Conservation (phyloP, 2,329 filamentous ascomycete species). For the Penicillium sp. region DNA sequence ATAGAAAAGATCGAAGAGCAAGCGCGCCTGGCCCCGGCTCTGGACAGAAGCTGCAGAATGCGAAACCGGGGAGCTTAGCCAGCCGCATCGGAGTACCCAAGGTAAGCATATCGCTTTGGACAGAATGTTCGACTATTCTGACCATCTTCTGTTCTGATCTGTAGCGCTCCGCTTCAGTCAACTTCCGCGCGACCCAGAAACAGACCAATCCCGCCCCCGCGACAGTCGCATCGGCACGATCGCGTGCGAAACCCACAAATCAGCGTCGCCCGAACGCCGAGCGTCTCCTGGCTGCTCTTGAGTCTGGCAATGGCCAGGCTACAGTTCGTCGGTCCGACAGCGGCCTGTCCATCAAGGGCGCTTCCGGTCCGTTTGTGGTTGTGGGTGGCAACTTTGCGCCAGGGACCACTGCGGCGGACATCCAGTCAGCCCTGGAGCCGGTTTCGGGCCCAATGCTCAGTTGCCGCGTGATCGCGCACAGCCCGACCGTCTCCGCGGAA, state of each 20-base stretch:
- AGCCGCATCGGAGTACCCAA: conserved; percentile 61
- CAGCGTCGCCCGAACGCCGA: conserved; percentile 36
- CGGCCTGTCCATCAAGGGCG: conserved; percentile 56
- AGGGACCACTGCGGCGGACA: conserved; percentile 64
- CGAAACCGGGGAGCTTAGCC: conserved; percentile 52
- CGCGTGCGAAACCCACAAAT: conserved; percentile 28
- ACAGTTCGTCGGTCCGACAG: conserved; percentile 31
- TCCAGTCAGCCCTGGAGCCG: conserved; percentile 58
- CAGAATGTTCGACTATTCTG: too few relatives aligned
- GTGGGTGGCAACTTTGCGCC: conserved; percentile 63
- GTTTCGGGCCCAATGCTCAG: conserved; percentile 53
- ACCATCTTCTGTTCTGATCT: neutral
- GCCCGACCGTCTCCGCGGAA: conserved; percentile 60
- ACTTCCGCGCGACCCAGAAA: conserved; percentile 39
- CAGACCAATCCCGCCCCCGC: conserved; percentile 39
- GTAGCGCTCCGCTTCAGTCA: conserved; percentile 41
- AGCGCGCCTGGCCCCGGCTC: conserved; percentile 47
- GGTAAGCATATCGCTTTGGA: too few relatives aligned
- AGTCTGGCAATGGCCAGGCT: conserved; percentile 30
- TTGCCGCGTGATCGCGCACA: conserved; percentile 53
- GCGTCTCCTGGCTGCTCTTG: conserved; percentile 33
- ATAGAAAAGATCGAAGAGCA: conserved; percentile 42
- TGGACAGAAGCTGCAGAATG: conserved; percentile 39
- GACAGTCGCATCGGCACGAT: conserved; percentile 17
- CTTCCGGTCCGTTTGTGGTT: conserved; percentile 55